These are phyloP conservation scores for Claviceps purpurea DNA, from an alignment of 2,329 filamentous ascomycete species.

Conservation along the genomic window DNA sequence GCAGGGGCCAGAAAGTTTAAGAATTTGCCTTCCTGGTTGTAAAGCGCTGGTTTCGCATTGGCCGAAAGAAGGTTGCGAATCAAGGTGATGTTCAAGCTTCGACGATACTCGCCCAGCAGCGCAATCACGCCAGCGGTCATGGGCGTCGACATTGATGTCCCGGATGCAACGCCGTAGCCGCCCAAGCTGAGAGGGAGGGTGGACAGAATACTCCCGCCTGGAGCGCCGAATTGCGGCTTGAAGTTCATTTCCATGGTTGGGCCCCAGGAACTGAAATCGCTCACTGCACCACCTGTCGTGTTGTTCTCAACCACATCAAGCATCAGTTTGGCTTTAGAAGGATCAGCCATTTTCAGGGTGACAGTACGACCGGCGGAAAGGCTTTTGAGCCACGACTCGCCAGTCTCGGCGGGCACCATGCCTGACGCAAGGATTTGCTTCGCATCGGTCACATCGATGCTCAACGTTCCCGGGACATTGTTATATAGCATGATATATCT, in stretches of 20 bases:
- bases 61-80: constrained; percentile 30
- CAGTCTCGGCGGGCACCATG: constrained; percentile 28
- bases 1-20: constrained; percentile 31
- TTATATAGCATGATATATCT: constrained; percentile 51
- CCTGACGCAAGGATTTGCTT: constrained; percentile 12
- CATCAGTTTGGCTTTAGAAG: constrained; percentile 4
- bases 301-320: not conserved
- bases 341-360: constrained; percentile 22
- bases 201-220: constrained; percentile 28
- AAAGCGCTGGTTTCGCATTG: constrained; percentile 25
- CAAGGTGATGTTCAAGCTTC: constrained; percentile 28
- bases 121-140: constrained; percentile 25
- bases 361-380: constrained; percentile 26
- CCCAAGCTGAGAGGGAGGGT: constrained; percentile 27
- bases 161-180: constrained; percentile 27
- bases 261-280: constrained; percentile 22
- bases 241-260: constrained; percentile 26
- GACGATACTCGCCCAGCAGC: constrained; percentile 28
- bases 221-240: constrained; percentile 25
- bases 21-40: constrained; percentile 23
- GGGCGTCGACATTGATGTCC: constrained; percentile 35
- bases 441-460: constrained; percentile 16
- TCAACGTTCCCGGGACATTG: constrained; percentile 21
- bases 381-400: constrained; percentile 24
- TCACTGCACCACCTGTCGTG: constrained; percentile 2